Conservation (phyloP, 495 filamentous ascomycete genomes). For the Eremomyces bilateralis region DNA sequence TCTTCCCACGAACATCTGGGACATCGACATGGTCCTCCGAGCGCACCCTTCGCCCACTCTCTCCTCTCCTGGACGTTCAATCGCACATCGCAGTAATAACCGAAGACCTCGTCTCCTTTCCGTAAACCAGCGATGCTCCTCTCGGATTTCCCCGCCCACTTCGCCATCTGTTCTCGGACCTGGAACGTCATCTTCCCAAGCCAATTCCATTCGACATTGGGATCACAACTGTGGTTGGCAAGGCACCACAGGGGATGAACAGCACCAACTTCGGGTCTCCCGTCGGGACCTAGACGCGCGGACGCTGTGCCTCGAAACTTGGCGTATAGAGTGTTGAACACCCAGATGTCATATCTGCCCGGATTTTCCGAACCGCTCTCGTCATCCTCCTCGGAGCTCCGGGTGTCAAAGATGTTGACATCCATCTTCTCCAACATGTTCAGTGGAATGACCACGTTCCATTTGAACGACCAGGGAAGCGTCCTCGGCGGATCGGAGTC, state of each 20-base stretch:
- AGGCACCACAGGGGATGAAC: slow-evolving; percentile 57
- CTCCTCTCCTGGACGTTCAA: slow-evolving; percentile 56
- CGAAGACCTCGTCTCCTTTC: slow-evolving; percentile 65
- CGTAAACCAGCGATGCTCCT: slow-evolving; percentile 30
- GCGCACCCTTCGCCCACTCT: slow-evolving; percentile 68
- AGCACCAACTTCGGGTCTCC: slow-evolving; percentile 59
- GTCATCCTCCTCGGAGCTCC: no score
- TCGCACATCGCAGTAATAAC: slow-evolving; percentile 83
- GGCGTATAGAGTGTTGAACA: slow-evolving; percentile 75
- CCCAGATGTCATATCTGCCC: slow-evolving; percentile 59
- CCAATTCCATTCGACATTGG: slow-evolving; percentile 90
- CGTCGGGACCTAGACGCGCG: slow-evolving; percentile 50
- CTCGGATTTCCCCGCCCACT: slow-evolving; percentile 21
- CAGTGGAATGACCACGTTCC: slow-evolving; percentile 61
- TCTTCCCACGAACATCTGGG: slow-evolving; percentile 45
- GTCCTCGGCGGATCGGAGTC: no score
- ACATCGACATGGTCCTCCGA: slow-evolving; percentile 76
- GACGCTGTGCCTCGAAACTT: slow-evolving; percentile 90
- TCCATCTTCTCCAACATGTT: slow-evolving; percentile 84
- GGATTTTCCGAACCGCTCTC: no score
- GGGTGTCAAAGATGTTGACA: slow-evolving; percentile 54
- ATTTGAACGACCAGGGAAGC: slow-evolving; percentile 74
- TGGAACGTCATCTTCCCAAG: slow-evolving; percentile 58
- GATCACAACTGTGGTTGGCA: slow-evolving; percentile 87
- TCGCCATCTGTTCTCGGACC: slow-evolving; percentile 22